Evolutionary conservation across 2,329 filamentous ascomycete genomes (phyloP).

Genomic region (Xylariaceae sp.): DNA sequence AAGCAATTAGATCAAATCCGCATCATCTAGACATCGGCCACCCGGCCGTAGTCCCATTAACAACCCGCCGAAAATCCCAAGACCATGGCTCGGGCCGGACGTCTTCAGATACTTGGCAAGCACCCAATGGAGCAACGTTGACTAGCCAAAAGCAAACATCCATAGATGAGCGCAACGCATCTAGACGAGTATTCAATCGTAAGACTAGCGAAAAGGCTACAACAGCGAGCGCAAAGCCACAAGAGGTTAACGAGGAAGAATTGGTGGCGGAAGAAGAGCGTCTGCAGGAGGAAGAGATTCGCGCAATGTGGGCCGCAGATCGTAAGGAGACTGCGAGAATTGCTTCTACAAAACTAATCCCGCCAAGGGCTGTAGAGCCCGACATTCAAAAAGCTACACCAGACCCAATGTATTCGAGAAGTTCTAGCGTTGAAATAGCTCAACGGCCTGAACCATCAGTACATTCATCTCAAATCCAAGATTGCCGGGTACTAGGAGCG

Average conservation of each 20-base stretch:
- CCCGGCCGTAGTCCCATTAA: background rate
- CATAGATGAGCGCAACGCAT: conserved; percentile 7
- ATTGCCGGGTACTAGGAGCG: background rate
- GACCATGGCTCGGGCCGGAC: conserved; percentile 1
- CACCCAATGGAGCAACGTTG: background rate
- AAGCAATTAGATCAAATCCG: background rate
- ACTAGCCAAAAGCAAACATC: conserved; percentile 9
- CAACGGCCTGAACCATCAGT: background rate
- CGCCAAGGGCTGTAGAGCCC: conserved; percentile 5
- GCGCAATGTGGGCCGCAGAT: conserved; percentile 39
- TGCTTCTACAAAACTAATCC: conserved; percentile 30
- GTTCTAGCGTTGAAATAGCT: background rate
- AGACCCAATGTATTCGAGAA: background rate
- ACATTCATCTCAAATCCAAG: background rate
- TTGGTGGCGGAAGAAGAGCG: conserved; percentile 33
- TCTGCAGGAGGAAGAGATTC: conserved; percentile 36
- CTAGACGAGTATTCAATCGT: conserved; percentile 10
- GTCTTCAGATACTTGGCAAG: conserved; percentile 7
- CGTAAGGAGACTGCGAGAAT: conserved; percentile 30
- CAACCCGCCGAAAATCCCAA: background rate
- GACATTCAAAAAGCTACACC: background rate
- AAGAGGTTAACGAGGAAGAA: conserved; percentile 25
- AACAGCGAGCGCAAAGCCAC: conserved; percentile 16
- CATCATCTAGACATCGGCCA: background rate
- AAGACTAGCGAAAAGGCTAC: conserved; percentile 9